These are phyloP conservation scores for Exophiala mesophila DNA, from an alignment of 2,329 filamentous ascomycete species.

Conservation along the genomic window DNA sequence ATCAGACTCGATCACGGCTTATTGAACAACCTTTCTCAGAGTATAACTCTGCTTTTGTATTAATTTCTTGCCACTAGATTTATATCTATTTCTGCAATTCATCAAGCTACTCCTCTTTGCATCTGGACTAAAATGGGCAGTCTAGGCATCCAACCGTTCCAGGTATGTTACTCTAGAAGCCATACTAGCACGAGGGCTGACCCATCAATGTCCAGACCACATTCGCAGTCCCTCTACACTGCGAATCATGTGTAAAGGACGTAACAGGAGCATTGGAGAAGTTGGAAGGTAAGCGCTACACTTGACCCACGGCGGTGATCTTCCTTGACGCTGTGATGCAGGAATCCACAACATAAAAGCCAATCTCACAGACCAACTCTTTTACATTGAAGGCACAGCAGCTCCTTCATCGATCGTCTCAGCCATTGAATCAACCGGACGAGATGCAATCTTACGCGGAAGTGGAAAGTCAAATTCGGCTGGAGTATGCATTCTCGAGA, in stretches of 20 bases:
- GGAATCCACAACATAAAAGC: slow-evolving; percentile 80
- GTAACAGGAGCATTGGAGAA: slow-evolving; percentile 74
- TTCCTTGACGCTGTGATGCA: slow-evolving; percentile 29
- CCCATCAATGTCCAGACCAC: slow-evolving; percentile 59
- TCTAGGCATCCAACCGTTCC: slow-evolving; percentile 41
- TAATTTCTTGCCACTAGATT: too few species aligned
- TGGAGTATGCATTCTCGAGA: slow-evolving; percentile 94
- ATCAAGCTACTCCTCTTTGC: too few species aligned
- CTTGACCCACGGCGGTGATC: slow-evolving; percentile 1
- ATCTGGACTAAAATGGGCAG: too few species aligned
- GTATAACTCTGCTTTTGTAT: too few species aligned
- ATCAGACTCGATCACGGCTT: too few species aligned
- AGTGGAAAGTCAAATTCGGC: slow-evolving; percentile 85
- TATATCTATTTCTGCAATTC: too few species aligned
- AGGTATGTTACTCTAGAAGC: slow-evolving; percentile 32
- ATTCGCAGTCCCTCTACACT: slow-evolving; percentile 91
- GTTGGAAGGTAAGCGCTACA: slow-evolving; percentile 53
- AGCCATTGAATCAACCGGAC: slow-evolving; percentile 82
- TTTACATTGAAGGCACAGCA: slow-evolving; percentile 81
- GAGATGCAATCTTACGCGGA: slow-evolving; percentile 89
- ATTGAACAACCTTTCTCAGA: too few species aligned
- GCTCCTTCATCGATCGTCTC: slow-evolving; percentile 84
- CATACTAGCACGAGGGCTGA: slow-evolving; percentile 21
- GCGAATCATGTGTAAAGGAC: slow-evolving; percentile 80
- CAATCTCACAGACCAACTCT: slow-evolving; percentile 74